A percentile compares a stretch with the other conserved stretches of the same genome.
These are phyloP conservation scores for Paramecium octaurelia DNA, from an alignment of 73 alveolate species.

Conservation along the genomic window DNA sequence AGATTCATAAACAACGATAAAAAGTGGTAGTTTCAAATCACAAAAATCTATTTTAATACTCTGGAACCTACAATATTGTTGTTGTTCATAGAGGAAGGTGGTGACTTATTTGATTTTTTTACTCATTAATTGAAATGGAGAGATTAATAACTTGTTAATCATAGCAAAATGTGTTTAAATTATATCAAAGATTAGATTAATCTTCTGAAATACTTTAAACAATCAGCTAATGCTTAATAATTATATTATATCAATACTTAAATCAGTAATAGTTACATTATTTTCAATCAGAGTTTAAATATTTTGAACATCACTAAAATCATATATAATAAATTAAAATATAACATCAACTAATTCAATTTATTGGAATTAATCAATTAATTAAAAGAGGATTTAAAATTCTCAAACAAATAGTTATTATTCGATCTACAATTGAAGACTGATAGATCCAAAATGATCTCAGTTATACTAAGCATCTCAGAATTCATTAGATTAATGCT, in stretches of 20 bases:
- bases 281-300: neutral
- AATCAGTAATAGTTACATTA: neutral
- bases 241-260: neutral
- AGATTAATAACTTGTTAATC: slow-evolving; percentile 5
- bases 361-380: neutral
- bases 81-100: neutral
- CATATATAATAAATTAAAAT: neutral
- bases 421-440: neutral
- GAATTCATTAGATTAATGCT: slow-evolving; percentile 28
- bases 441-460: slow-evolving; percentile 15
- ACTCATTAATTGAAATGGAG: neutral
- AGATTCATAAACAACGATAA: neutral
- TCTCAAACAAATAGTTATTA: neutral
- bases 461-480: neutral
- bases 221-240: neutral
- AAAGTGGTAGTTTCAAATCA: neutral
- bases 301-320: neutral
- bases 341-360: neutral
- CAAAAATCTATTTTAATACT: neutral
- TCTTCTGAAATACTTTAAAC: neutral
- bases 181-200: neutral
- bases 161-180: neutral
- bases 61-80: slow-evolving; percentile 3
- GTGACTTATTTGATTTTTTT: neutral
- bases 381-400: neutral